Conservation (phyloP, 495 filamentous ascomycete species). For the Jackrogersella multiformis region DNA sequence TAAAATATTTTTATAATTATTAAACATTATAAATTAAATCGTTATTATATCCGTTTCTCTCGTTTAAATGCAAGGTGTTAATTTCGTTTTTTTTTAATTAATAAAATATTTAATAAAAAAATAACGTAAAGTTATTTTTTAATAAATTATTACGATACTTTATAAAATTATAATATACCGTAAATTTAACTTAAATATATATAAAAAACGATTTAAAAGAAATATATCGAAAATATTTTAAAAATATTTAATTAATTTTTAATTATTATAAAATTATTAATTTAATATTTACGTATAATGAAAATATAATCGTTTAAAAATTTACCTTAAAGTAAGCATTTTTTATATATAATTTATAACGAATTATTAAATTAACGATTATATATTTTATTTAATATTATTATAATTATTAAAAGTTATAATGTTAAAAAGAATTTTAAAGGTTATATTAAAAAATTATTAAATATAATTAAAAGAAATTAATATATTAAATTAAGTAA, state of each 20-base stretch:
- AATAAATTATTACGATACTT: background rate
- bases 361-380: background rate
- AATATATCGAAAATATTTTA: background rate
- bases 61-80: background rate
- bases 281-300: background rate
- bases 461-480: background rate
- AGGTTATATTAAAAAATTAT: background rate
- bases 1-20: background rate
- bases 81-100: background rate
- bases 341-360: background rate
- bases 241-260: background rate
- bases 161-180: background rate
- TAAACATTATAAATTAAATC: too few relatives aligned
- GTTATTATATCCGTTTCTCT: background rate
- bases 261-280: background rate
- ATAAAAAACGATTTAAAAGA: background rate
- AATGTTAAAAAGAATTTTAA: background rate
- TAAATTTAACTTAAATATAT: background rate
- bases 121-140: background rate
- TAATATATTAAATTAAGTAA: background rate
- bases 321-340: background rate
- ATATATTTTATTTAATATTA: background rate
- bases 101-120: background rate
- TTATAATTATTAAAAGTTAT: background rate
- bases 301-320: background rate